Evolutionary conservation across 2,329 filamentous ascomycete species (phyloP), one percentile per base, ranked within the genome.

Genomic region (Clonostachys byssicola): DNA sequence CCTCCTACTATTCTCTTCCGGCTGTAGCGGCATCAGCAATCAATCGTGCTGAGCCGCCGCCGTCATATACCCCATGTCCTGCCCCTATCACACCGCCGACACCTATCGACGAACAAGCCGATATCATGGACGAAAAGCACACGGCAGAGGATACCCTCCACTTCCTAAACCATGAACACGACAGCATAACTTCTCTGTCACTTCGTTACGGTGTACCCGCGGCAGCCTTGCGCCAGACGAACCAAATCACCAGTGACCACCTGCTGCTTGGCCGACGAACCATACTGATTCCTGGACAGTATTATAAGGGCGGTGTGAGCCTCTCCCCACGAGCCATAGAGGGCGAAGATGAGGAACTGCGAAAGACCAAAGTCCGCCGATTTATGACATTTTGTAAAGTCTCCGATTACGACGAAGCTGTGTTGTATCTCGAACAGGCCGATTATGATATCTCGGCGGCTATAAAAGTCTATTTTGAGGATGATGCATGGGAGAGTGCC

Each of bases 321-420:
- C 68, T 91, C 20, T 88, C 83, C 42, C 86, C 88, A 2, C 71
- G 77, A 30, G 88, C 88, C 0, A 56, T 88, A n/a, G 86, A 88
- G 46, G 82, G 85, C 43, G 87, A 89, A 59, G 85, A 87, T 42
- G 88, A 90, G 57, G 85, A 88, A 65, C 71, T 78, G 44, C 77
- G 83, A 52, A 92, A 89, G 66, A 75, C 71, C 16, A 85, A 84
- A 59, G 75, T 92, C 34, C 75, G 89, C 40, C 79, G 86, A 51
- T 92, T 86, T 73, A 92, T 92, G 88, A 82, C 89, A 3, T 75
- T 77, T 2, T 89, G 85, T 67, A 92, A 92, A 61, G 85, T 89
- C 30, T 71, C 80, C 20, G 86, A 92, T 72, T 92, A 84, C 67
- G 85, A 90, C 60, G 73, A 90, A 44, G 89, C 89, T 2, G 62